A percentile compares a stretch with the other conserved stretches of the same genome.
Conservation (phyloP, 371 early-diverging fungal genomes). For the Dipsacomyces acuminosporus region DNA sequence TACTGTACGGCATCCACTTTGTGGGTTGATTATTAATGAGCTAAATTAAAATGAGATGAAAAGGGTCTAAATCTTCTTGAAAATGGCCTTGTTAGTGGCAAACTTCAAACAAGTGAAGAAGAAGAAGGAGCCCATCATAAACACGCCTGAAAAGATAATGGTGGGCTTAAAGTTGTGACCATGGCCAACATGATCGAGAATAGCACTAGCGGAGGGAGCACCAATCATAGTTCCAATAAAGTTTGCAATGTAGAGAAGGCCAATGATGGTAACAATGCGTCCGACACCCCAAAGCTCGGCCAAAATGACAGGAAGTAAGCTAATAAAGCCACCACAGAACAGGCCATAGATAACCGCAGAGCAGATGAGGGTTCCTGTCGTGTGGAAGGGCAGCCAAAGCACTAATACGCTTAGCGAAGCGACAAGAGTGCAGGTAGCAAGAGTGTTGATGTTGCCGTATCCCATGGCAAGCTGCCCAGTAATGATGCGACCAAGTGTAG, state of each 20-base stretch:
- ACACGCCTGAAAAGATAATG: conserved; percentile 32
- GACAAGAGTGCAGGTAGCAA: conserved; percentile 49
- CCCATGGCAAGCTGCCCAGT: conserved; percentile 58
- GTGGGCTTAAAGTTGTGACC: conserved; percentile 26
- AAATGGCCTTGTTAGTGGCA: neutral
- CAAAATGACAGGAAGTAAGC: conserved; percentile 49
- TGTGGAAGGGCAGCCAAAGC: conserved; percentile 58
- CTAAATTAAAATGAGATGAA: neutral
- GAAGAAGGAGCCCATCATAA: conserved; percentile 17
- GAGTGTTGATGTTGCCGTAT: conserved; percentile 57
- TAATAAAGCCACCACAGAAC: conserved; percentile 56
- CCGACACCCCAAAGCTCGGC: conserved; percentile 53
- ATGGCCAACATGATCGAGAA: conserved; percentile 40
- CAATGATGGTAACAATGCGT: conserved; percentile 38
- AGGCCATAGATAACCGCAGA: conserved; percentile 60
- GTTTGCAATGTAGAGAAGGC: conserved; percentile 31
- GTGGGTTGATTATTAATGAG: neutral
- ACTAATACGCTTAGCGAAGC: conserved; percentile 53
- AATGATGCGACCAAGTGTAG: conserved; percentile 62
- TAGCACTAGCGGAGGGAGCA: conserved; percentile 34
- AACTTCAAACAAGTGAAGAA: conserved; percentile 20
- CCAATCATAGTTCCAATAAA: conserved; percentile 34
- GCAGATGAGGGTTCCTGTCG: conserved; percentile 46
- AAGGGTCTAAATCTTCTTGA: conserved; percentile 6
- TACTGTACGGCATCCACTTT: neutral